Percentiles rank a stretch among this genome's conserved stretches.
phyloP scores from a whole-genome alignment of 805 yeast genomes.

The Zygotorulaspora sp. region DNA sequence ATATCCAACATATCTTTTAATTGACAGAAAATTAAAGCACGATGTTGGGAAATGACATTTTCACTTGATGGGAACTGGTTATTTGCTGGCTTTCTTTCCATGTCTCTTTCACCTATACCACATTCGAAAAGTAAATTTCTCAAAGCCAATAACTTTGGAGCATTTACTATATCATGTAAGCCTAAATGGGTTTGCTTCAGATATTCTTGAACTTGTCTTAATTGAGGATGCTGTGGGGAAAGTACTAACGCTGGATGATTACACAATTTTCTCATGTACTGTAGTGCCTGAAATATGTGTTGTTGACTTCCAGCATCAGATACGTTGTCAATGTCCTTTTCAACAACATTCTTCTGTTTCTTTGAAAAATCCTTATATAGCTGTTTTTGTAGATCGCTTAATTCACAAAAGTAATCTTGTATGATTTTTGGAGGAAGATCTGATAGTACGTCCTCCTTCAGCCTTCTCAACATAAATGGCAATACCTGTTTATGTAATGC shows the following conservation, averaged over 20 bases:
- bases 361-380: slow-evolving; percentile 85
- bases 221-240: slow-evolving; percentile 79
- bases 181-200: slow-evolving; percentile 55
- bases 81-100: slow-evolving; percentile 36
- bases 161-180: slow-evolving; percentile 70
- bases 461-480: slow-evolving; percentile 92
- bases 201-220: slow-evolving; percentile 56
- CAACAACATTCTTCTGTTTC: slow-evolving; percentile 71
- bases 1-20: slow-evolving; percentile 96
- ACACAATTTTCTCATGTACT: slow-evolving; percentile 94
- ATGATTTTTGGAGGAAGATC: slow-evolving; percentile 98
- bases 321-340: slow-evolving; percentile 52
- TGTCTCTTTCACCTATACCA: slow-evolving; percentile 58
- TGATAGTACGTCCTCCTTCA: slow-evolving; percentile 91
- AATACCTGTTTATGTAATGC: slow-evolving; percentile 93
- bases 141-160: slow-evolving; percentile 85
- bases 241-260: slow-evolving; percentile 93
- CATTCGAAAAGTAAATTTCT: slow-evolving; percentile 80
- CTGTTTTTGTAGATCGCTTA: slow-evolving; percentile 83
- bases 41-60: slow-evolving; percentile 82
- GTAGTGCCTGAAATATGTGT: slow-evolving; percentile 95
- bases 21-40: slow-evolving; percentile 94
- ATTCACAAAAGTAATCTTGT: slow-evolving; percentile 95
- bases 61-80: slow-evolving; percentile 37
- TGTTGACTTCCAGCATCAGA: slow-evolving; percentile 58